A percentile compares a stretch with the other conserved stretches of the same genome.
Conservation (phyloP, 2,329 filamentous ascomycete genomes). For the Clarireedia homoeocarpa region DNA sequence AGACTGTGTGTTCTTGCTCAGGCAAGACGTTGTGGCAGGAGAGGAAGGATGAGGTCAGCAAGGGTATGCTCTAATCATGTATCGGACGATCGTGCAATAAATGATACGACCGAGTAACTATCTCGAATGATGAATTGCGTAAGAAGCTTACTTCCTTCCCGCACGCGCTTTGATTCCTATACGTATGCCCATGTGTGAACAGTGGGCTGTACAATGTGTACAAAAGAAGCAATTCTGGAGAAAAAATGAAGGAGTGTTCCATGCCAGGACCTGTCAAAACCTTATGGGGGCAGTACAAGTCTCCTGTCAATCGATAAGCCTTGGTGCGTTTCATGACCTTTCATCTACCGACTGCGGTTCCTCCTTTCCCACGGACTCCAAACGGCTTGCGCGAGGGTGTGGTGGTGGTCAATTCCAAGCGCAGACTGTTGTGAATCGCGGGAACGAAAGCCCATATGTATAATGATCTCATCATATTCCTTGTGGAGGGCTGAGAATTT, state of each 20-base stretch:
- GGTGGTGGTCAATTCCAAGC: neutral
- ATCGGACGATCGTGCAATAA: slow-evolving; percentile 17
- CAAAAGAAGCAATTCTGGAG: slow-evolving; percentile 13
- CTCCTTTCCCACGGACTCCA: neutral
- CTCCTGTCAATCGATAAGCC: slow-evolving; percentile 20
- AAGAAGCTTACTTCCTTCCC: neutral
- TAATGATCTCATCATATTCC: neutral
- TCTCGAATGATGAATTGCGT: neutral
- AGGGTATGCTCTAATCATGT: slow-evolving; percentile 72
- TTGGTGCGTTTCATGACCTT: slow-evolving; percentile 17
- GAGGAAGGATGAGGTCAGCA: slow-evolving; percentile 77
- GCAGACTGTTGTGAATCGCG: neutral
- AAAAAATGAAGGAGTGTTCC: slow-evolving; percentile 9
- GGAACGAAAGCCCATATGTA: neutral
- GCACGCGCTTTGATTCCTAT: neutral
- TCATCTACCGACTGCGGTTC: neutral
- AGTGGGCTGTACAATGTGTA: neutral
- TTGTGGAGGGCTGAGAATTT: too few relatives aligned
- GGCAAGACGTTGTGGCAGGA: slow-evolving; percentile 99
- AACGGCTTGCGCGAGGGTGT: neutral
- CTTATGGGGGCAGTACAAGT: slow-evolving; percentile 6
- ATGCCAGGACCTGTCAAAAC: neutral
- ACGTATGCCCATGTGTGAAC: neutral
- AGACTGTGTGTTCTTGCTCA: slow-evolving; percentile 95
- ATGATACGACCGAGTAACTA: slow-evolving; percentile 4